Base-by-base conservation (phyloP, 2,329 filamentous ascomycete species). In the Penicillium sp. region DNA sequence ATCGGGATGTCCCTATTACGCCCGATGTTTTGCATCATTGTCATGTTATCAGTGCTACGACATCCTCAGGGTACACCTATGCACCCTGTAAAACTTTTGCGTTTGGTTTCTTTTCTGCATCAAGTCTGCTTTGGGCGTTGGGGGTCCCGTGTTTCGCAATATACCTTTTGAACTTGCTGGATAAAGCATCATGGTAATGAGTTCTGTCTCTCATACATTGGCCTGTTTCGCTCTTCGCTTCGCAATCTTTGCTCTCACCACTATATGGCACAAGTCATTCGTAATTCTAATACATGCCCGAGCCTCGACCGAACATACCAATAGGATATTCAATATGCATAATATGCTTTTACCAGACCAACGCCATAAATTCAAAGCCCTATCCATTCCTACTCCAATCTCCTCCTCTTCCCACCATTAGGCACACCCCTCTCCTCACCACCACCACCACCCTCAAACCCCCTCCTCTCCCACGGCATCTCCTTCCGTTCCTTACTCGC, bases 401-500 rank as follows among this genome's bases (percentile, higher is more conserved):
- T 58, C 19, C 61, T 58, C 16, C 63, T 59, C 54, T 68, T 69
- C 33, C 62, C 60, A 7, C 54, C 58, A 42, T 51, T 56, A 46
- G 53, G 58, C 37, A 48, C 45, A 33, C 55, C 44, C 16, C 35
- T 47, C 40, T 50, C 56, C 19, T 54, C 50, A 41, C 41, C 53
- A 43, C 22, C 19, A 22, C 19, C 22, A 33, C 56, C 55, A 49
- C 47, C 53, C 31, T 68, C 70, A 22, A 64, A 55, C 10, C 66
- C 69, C 53, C 81, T 74, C 54, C 80, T 73, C 41, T 72, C 74
- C 65, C 73, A 71, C 0, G 83, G 83, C 79, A 91, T 75, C 55
- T 83, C 80, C 74, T 83, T 95, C 75, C 87, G 87, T 78, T 97
- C 93, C 76, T 87, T 92, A 9, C 82, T 77, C 0, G 88, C 83